phyloP scores from a whole-genome alignment of 306 rosid genomes.

The barrel medic (Medicago truncatula) region DNA sequence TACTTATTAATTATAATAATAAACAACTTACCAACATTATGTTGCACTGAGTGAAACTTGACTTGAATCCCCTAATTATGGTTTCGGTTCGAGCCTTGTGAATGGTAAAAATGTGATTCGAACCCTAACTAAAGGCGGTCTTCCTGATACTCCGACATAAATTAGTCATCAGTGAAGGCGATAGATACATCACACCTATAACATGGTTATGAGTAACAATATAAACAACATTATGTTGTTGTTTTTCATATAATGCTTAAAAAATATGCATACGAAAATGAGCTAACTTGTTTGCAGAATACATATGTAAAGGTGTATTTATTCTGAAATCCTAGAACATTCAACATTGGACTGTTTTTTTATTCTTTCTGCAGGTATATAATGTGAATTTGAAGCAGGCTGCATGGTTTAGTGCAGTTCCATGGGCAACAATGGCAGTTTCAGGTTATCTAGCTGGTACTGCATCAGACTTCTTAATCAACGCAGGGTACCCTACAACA shows the following conservation, averaged over 20 bases:
- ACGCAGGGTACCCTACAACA: constrained; percentile 67
- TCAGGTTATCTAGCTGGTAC: constrained; percentile 86
- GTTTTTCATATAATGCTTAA: constrained; percentile 1
- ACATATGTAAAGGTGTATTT: not conserved
- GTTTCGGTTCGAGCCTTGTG: not conserved
- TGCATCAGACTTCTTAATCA: constrained; percentile 73
- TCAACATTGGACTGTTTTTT: not conserved
- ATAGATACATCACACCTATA: not conserved
- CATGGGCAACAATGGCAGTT: constrained; percentile 96
- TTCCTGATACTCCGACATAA: not conserved
- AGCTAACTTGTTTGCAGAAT: not conserved
- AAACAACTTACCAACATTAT: not conserved
- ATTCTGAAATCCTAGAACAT: constrained; percentile 7
- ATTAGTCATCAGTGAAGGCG: not conserved
- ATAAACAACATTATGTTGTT: not conserved
- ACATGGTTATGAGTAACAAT: too few species aligned
- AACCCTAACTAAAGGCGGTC: not conserved
- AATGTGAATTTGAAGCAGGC: constrained; percentile 91
- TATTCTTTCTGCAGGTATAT: constrained; percentile 60
- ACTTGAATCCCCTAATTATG: not conserved
- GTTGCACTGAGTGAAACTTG: not conserved
- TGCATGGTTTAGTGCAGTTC: constrained; percentile 97
- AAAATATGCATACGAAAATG: not conserved
- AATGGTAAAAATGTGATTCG: not conserved
- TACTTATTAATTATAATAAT: not conserved